phyloP scores from a whole-genome alignment of 2,329 filamentous ascomycete genomes.

The Nectriaceae sp. region DNA sequence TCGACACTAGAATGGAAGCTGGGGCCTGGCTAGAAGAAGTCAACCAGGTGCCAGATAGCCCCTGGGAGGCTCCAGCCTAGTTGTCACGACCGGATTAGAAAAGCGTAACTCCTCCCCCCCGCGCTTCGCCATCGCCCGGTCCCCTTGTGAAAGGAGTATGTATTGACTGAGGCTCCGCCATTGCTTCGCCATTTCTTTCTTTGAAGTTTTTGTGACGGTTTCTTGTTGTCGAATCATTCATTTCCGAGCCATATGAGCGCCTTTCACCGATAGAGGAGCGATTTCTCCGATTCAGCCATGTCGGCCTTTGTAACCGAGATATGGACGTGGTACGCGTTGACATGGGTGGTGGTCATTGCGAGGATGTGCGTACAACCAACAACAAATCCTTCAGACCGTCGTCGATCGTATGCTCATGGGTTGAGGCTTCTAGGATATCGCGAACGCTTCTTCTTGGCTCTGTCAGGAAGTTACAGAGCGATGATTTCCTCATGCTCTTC shows the following conservation, averaged over 20 bases:
- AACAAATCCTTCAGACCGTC: background rate
- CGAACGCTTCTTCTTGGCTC: constrained; percentile 45
- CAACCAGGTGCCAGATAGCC: background rate
- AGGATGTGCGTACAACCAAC: constrained; percentile 39
- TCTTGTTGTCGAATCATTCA: background rate
- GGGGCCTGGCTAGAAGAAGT: background rate
- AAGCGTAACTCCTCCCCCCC: background rate
- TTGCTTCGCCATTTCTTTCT: background rate
- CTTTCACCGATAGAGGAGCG: background rate
- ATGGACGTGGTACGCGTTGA: constrained; percentile 48
- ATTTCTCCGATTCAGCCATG: constrained; percentile 22
- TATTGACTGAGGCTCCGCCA: background rate
- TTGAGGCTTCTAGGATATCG: constrained; percentile 32
- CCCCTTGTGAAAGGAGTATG: background rate
- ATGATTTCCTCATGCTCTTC: constrained; percentile 58
- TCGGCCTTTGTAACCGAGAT: constrained; percentile 37
- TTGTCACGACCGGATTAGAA: background rate
- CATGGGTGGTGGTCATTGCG: constrained; percentile 39
- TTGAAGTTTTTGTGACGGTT: background rate
- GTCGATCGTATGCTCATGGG: background rate
- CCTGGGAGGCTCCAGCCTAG: background rate
- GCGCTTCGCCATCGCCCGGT: background rate
- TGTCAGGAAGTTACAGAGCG: constrained; percentile 50
- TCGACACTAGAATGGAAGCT: background rate
- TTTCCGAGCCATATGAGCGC: background rate